These are phyloP conservation scores for Fusarium heterosporum DNA, from an alignment of 2,329 filamentous ascomycete species.

Conservation along the genomic window DNA sequence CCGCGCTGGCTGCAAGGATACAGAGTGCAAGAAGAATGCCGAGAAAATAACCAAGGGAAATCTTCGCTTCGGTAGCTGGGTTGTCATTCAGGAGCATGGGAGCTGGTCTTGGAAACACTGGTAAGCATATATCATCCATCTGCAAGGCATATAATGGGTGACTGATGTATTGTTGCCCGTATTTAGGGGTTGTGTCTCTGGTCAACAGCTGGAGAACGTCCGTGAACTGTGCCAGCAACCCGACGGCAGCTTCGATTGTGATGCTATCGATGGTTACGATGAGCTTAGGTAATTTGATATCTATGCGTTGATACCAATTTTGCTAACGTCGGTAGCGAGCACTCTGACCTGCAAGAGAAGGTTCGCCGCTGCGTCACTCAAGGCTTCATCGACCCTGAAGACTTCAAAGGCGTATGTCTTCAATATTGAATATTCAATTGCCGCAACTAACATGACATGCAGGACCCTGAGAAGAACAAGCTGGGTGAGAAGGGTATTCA, in stretches of 20 bases:
- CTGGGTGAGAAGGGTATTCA: conserved; percentile 75
- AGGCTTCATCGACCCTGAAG: conserved; percentile 84
- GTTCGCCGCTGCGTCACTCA: conserved; percentile 77
- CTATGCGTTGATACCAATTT: neutral
- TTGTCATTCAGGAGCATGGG: conserved; percentile 71
- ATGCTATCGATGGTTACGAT: conserved; percentile 83
- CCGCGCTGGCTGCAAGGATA: conserved; percentile 80
- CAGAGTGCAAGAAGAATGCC: conserved; percentile 75
- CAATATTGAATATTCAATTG: neutral
- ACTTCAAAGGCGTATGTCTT: conserved; percentile 85
- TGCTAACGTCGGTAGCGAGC: conserved; percentile 50
- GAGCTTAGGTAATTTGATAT: conserved; percentile 67
- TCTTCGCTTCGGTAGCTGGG: conserved; percentile 79
- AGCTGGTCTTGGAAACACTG: conserved; percentile 88
- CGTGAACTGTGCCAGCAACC: conserved; percentile 64
- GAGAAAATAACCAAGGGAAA: conserved; percentile 83
- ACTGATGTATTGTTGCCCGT: neutral
- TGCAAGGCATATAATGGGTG: neutral
- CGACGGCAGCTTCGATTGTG: conserved; percentile 67
- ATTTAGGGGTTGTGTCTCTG: conserved; percentile 87
- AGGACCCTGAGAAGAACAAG: conserved; percentile 82
- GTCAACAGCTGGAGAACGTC: conserved; percentile 75
- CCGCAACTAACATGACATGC: conserved; percentile 22
- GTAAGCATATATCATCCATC: conserved; percentile 61
- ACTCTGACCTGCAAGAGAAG: conserved; percentile 77